Evolutionary conservation across 306 rosid species (phyloP), one percentile per base, ranked within the genome.

Genomic region (Mimosa bimucronata): DNA sequence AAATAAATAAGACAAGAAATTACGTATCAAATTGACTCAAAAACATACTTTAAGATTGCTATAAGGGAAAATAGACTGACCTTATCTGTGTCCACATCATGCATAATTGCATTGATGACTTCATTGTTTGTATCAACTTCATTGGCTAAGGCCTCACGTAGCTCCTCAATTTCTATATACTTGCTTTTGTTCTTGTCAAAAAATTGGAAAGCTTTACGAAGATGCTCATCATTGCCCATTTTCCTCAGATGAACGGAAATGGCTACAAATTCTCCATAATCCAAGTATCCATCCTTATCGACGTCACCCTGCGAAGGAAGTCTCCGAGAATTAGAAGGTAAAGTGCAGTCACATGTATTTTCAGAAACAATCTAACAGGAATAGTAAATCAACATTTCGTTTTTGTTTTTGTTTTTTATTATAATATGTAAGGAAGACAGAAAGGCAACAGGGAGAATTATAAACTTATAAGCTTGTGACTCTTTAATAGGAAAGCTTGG

Each of bases 11-110:
- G 37, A 60, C 1, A 42, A 61, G 14, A 23, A 18, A 41, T 41
- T 64, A 62, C 81, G 23, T 62, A 52, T 21, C 23, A 65, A 46
- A 30, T 45, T 31, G 8, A 77, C 73, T 38, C 46, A 44, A n/a
- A n/a, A n/a, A 67, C 23, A 30, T 65, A 34, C 15, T 31, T 4
- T 67, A 37, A 38, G 55, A 23, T 68, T 61, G 55, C 76, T 44
- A 58, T 64, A 45, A 25, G 72, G 38, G 44, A 73, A 60, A 44
- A 69, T 16, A 28, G 12, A 73, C 92, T 40, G 41, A 93, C 99
- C 99, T 96, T 93, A 86, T 96, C 98, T 7, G 98, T 89, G 86
- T 96, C 99, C 74, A 96, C 99, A 2, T 96, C 99, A 66, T 80
- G 82, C 86, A 96, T 90, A 75, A 96, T 93, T 77, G 93, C 97